Evolutionary conservation across 2,329 filamentous ascomycete species (phyloP).

Genomic region (Onygenales sp.): DNA sequence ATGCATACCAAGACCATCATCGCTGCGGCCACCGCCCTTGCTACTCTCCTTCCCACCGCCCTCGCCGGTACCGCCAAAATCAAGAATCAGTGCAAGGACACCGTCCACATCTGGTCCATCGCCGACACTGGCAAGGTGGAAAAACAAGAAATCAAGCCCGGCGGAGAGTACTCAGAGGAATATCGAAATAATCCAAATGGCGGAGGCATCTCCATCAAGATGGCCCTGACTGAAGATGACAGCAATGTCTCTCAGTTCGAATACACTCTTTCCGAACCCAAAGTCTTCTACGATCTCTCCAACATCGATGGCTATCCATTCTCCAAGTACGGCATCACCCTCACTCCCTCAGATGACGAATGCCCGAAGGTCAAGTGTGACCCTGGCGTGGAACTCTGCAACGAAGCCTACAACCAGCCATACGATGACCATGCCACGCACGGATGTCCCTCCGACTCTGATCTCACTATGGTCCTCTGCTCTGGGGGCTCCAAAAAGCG

Average conservation of each 20-base stretch:
- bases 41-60: constrained; percentile 21
- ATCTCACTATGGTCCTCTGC: constrained; percentile 26
- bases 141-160: constrained; percentile 26
- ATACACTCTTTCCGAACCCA: constrained; percentile 24
- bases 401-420: constrained; percentile 30
- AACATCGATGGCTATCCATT: constrained; percentile 29
- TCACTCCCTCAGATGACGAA: constrained; percentile 18
- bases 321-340: constrained; percentile 25
- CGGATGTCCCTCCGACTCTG: constrained; percentile 27
- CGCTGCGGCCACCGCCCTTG: constrained; percentile 23
- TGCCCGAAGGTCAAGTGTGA: constrained; percentile 28
- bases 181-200: constrained; percentile 28
- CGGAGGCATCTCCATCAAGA: constrained; percentile 35
- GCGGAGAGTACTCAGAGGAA: constrained; percentile 25
- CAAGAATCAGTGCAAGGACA: constrained; percentile 27
- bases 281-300: constrained; percentile 32
- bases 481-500: neutral
- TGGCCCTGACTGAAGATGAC: constrained; percentile 22
- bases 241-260: constrained; percentile 34
- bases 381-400: constrained; percentile 26
- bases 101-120: constrained; percentile 35
- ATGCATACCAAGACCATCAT: constrained; percentile 30
- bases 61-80: constrained; percentile 23
- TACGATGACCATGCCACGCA: constrained; percentile 33
- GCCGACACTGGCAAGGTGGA: constrained; percentile 20